These are phyloP conservation scores for Cytauxzoon felis DNA, from an alignment of 169 alveolate genomes.

Conservation along the genomic window DNA sequence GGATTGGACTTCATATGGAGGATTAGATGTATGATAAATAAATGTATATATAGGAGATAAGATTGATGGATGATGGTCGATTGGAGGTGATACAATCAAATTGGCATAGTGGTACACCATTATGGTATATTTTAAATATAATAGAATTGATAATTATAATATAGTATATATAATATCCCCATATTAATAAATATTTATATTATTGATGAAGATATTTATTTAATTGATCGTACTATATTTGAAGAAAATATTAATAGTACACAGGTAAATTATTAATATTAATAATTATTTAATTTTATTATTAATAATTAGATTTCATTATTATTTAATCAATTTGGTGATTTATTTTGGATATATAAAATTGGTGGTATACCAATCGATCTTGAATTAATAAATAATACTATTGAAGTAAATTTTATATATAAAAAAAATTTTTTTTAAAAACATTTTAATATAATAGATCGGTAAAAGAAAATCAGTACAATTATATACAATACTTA, in stretches of 20 bases:
- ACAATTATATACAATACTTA: conserved; percentile 17
- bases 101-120: conserved; percentile 25
- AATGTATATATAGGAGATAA: too few relatives aligned
- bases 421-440: not conserved
- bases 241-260: conserved; percentile 23
- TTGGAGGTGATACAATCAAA: not conserved
- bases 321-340: conserved; percentile 47
- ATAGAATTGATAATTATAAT: not conserved
- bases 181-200: conserved; percentile 1
- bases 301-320: conserved; percentile 5
- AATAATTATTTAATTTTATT: not conserved
- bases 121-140: not conserved
- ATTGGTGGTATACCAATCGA: conserved; percentile 20
- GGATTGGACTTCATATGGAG: too few relatives aligned
- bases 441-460: not conserved
- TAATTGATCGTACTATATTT: conserved; percentile 28
- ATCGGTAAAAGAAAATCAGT: not conserved
- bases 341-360: conserved; percentile 24
- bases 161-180: conserved; percentile 37
- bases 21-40: too few relatives aligned
- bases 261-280: not conserved
- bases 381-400: conserved; percentile 1
- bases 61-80: too few relatives aligned
- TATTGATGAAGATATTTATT: not conserved
- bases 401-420: conserved; percentile 3